Percentiles rank a stretch among this genome's conserved stretches.
phyloP scores from a whole-genome alignment of 1,284 basidiomycete species.

The Sanguinoderma infundibulare region DNA sequence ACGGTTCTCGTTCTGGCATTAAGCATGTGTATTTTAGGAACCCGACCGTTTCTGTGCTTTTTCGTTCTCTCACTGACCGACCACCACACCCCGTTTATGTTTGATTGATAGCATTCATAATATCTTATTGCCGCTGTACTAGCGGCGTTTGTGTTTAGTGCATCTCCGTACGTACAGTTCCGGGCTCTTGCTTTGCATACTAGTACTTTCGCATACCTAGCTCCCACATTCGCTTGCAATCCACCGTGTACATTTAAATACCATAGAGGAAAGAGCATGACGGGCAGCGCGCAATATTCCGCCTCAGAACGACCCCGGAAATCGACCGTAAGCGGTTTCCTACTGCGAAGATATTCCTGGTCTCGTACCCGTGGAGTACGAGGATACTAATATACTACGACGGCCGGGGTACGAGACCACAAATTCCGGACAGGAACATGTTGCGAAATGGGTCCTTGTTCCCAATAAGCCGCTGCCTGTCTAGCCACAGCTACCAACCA shows the following conservation, averaged over 20 bases:
- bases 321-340: too few relatives aligned
- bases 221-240: slow-evolving; percentile 7
- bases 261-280: neutral
- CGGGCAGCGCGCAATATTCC: too few relatives aligned
- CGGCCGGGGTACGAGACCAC: too few relatives aligned
- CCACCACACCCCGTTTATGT: neutral
- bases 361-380: too few relatives aligned
- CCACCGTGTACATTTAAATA: neutral
- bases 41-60: neutral
- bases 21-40: slow-evolving; percentile 9
- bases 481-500: too few relatives aligned
- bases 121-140: slow-evolving; percentile 18
- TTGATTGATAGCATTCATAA: slow-evolving; percentile 2
- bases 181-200: too few relatives aligned
- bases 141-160: slow-evolving; percentile 1
- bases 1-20: slow-evolving; percentile 2
- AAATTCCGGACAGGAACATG: too few relatives aligned
- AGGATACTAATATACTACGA: too few relatives aligned
- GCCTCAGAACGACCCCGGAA: too few relatives aligned
- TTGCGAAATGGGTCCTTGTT: too few relatives aligned
- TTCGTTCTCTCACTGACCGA: neutral
- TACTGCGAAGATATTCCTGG: too few relatives aligned
- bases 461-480: too few relatives aligned
- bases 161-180: neutral
- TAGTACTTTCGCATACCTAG: slow-evolving; percentile 1